These are phyloP conservation scores for Biscogniauxia sp. DNA, from an alignment of 2,329 filamentous ascomycete species.

Conservation along the genomic window DNA sequence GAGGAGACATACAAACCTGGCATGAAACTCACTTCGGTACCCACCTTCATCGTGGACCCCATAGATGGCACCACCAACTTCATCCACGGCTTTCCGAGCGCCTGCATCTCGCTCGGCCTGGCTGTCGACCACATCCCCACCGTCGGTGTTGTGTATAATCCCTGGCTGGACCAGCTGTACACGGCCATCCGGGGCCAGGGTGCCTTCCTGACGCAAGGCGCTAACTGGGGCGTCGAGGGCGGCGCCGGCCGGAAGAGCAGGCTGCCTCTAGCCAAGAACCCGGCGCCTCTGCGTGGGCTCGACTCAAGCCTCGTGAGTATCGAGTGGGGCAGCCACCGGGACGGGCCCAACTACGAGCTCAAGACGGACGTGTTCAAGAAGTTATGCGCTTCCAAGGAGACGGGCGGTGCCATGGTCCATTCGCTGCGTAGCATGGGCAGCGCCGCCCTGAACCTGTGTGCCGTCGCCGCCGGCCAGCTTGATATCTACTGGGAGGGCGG, in stretches of 20 bases:
- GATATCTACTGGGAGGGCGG: constrained; percentile 82
- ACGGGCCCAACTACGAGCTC: constrained; percentile 68
- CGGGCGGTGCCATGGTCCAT: constrained; percentile 74
- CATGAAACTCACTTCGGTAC: constrained; percentile 57
- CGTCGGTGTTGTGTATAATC: constrained; percentile 79
- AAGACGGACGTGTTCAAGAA: constrained; percentile 66
- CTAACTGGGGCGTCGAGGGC: constrained; percentile 38
- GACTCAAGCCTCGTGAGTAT: constrained; percentile 63
- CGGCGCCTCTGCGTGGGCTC: constrained; percentile 59
- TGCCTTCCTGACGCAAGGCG: constrained; percentile 53
- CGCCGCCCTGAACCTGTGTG: constrained; percentile 73
- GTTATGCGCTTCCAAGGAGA: constrained; percentile 55
- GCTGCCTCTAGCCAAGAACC: constrained; percentile 47
- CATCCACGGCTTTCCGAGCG: constrained; percentile 70
- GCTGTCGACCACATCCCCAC: constrained; percentile 59
- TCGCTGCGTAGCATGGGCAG: constrained; percentile 67
- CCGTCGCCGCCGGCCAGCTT: constrained; percentile 67
- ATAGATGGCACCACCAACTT: constrained; percentile 85
- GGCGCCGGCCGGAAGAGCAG: constrained; percentile 35
- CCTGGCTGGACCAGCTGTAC: constrained; percentile 68
- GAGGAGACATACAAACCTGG: constrained; percentile 75
- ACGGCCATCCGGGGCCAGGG: constrained; percentile 67
- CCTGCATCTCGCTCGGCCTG: constrained; percentile 75
- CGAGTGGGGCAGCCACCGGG: constrained; percentile 71
- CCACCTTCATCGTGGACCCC: constrained; percentile 79